Conservation (phyloP, 495 filamentous ascomycete species). For the Annulohypoxylon bovei region DNA sequence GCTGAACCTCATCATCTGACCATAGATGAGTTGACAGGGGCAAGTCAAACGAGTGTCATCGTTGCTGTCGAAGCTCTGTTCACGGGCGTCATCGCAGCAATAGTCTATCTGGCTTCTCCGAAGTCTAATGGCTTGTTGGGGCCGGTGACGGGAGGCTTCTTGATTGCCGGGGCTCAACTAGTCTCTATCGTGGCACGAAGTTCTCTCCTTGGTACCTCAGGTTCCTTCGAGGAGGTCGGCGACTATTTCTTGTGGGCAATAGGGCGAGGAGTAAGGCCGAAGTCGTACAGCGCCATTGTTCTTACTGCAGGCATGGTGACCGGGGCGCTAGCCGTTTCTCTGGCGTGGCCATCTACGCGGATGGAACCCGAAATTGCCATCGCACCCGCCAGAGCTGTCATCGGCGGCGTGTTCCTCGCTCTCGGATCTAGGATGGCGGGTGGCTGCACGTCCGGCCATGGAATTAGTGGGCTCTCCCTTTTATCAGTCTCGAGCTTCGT, state of each 20-base stretch:
- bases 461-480: slow-evolving; percentile 64
- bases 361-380: slow-evolving; percentile 35
- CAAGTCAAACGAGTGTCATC: slow-evolving; percentile 34
- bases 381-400: slow-evolving; percentile 47
- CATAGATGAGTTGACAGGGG: slow-evolving; percentile 49
- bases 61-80: slow-evolving; percentile 47
- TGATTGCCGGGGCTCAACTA: slow-evolving; percentile 61
- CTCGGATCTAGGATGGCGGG: slow-evolving; percentile 64
- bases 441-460: slow-evolving; percentile 69
- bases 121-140: slow-evolving; percentile 48
- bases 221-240: slow-evolving; percentile 62
- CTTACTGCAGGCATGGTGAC: slow-evolving; percentile 57
- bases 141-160: slow-evolving; percentile 57
- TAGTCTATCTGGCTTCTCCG: slow-evolving; percentile 39
- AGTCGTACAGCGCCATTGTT: slow-evolving; percentile 47
- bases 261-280: slow-evolving; percentile 44
- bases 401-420: slow-evolving; percentile 62
- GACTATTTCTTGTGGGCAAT: slow-evolving; percentile 54
- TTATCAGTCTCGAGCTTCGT: slow-evolving; percentile 63
- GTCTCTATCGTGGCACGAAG: slow-evolving; percentile 54
- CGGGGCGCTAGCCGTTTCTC: slow-evolving; percentile 51
- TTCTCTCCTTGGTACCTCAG: slow-evolving; percentile 61
- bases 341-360: slow-evolving; percentile 41
- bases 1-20: slow-evolving; percentile 34
- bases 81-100: slow-evolving; percentile 40